phyloP scores from a whole-genome alignment of 177 flowering plant species.

The Vitis hybrid region DNA sequence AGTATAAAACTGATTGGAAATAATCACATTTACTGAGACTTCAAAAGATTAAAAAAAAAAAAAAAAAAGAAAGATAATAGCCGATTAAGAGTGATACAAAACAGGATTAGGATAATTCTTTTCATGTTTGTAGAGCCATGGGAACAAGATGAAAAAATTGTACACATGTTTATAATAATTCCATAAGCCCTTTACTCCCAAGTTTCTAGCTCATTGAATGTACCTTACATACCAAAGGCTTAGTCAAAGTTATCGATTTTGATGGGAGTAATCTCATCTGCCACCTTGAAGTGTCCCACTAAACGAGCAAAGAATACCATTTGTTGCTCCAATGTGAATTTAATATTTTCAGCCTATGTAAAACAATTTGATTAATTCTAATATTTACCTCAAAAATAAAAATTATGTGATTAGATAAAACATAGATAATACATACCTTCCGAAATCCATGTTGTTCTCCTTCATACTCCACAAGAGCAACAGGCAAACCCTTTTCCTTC shows the following conservation, averaged over 20 bases:
- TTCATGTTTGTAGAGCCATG: too few relatives aligned
- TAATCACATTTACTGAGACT: too few relatives aligned
- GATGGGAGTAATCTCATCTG: constrained; percentile 82
- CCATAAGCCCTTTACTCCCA: not conserved
- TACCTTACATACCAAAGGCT: not conserved
- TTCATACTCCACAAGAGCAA: constrained; percentile 92
- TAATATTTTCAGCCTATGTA: constrained; percentile 89
- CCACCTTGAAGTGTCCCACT: constrained; percentile 78
- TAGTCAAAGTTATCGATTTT: constrained; percentile 81
- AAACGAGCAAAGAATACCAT: constrained; percentile 96
- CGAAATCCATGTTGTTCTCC: constrained; percentile 98
- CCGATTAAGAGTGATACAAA: too few relatives aligned
- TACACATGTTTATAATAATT: not conserved
- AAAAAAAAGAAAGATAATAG: too few relatives aligned
- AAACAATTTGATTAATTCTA: not conserved
- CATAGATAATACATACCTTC: constrained; percentile 47
- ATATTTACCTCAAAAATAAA: not conserved
- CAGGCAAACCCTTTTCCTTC: constrained; percentile 88
- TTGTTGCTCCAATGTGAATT: constrained; percentile 91
- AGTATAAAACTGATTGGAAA: too few relatives aligned
- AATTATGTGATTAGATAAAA: not conserved
- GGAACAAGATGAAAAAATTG: too few relatives aligned
- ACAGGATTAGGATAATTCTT: too few relatives aligned
- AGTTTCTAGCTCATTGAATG: not conserved
- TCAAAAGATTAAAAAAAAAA: too few relatives aligned